A percentile compares a stretch with the other conserved stretches of the same genome.
These are phyloP conservation scores for Chalara sp. DNA, from an alignment of 2,329 filamentous ascomycete genomes.

Conservation along the genomic window DNA sequence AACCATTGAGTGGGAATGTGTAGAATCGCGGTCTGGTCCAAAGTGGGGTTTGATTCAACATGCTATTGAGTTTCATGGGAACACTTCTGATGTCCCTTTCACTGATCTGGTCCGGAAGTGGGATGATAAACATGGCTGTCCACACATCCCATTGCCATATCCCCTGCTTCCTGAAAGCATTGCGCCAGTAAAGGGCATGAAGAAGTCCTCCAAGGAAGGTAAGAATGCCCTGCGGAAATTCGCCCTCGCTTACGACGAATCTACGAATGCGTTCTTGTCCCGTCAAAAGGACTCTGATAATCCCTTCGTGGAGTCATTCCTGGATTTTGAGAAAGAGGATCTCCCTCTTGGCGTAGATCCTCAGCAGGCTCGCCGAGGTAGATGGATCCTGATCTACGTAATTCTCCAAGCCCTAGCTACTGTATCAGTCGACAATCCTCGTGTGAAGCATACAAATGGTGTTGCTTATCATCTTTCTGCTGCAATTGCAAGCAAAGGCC, in stretches of 20 bases:
- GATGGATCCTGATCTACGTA: slow-evolving; percentile 56
- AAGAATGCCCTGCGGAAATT: slow-evolving; percentile 19
- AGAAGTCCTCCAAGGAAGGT: slow-evolving; percentile 12
- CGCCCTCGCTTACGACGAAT: slow-evolving; percentile 48
- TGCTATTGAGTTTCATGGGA: slow-evolving; percentile 42
- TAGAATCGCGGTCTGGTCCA: slow-evolving; percentile 51
- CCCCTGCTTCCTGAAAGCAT: slow-evolving; percentile 54
- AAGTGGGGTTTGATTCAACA: slow-evolving; percentile 58
- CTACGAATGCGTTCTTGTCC: slow-evolving; percentile 51
- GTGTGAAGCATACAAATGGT: slow-evolving; percentile 29
- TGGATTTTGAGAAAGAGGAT: slow-evolving; percentile 50
- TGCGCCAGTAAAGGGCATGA: slow-evolving; percentile 21
- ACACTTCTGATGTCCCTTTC: slow-evolving; percentile 49
- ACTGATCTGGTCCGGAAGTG: slow-evolving; percentile 61
- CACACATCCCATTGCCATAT: slow-evolving; percentile 62
- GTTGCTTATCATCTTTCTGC: no score
- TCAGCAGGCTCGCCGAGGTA: slow-evolving; percentile 46
- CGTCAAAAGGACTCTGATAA: slow-evolving; percentile 47
- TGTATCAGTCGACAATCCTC: slow-evolving; percentile 50
- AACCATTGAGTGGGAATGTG: slow-evolving; percentile 58
- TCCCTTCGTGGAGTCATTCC: slow-evolving; percentile 47
- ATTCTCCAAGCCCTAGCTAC: slow-evolving; percentile 53
- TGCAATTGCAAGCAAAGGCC: no score
- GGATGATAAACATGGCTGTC: slow-evolving; percentile 55
- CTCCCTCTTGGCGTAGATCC: slow-evolving; percentile 44